Evolutionary conservation across 2,329 filamentous ascomycete genomes (phyloP).

Genomic region (Hymenoscyphus occultus): DNA sequence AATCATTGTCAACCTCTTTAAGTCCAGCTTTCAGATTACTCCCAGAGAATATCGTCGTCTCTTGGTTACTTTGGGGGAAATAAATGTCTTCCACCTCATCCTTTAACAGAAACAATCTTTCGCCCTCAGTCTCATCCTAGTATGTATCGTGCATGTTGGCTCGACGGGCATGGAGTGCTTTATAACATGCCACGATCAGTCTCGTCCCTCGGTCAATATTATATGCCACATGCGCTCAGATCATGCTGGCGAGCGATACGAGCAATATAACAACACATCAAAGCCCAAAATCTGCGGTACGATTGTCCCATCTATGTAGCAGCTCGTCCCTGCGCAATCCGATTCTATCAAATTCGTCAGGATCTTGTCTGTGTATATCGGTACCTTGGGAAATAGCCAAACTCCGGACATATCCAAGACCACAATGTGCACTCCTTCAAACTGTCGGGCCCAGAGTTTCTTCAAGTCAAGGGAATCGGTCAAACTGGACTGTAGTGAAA

Average conservation of each 20-base stretch:
- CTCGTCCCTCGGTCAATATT: conserved; percentile 7
- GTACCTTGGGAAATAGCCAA: conserved; percentile 21
- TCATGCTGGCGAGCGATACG: conserved; percentile 19
- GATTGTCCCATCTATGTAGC: conserved; percentile 19
- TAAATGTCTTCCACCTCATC: not conserved
- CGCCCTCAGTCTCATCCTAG: not conserved
- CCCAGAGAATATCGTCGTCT: not conserved
- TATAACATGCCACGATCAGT: not conserved
- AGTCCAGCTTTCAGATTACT: not conserved
- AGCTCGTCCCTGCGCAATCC: conserved; percentile 21
- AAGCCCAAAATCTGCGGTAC: conserved; percentile 16
- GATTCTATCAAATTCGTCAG: conserved; percentile 25
- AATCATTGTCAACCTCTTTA: not conserved
- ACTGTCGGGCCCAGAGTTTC: not conserved
- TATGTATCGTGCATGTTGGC: not conserved
- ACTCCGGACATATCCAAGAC: conserved; percentile 25
- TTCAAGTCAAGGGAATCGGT: not conserved
- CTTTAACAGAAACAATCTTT: not conserved
- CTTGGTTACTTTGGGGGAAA: not conserved
- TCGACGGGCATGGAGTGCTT: not conserved
- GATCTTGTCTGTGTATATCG: conserved; percentile 24
- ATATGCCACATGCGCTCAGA: conserved; percentile 20
- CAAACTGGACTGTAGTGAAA: conserved; percentile 2
- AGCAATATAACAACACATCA: conserved; percentile 16
- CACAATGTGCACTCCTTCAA: conserved; percentile 19